Percentiles rank a stretch among this genome's conserved stretches.
Conservation (phyloP, 2,329 filamentous ascomycete genomes). For the Alternaria triticimaculans region DNA sequence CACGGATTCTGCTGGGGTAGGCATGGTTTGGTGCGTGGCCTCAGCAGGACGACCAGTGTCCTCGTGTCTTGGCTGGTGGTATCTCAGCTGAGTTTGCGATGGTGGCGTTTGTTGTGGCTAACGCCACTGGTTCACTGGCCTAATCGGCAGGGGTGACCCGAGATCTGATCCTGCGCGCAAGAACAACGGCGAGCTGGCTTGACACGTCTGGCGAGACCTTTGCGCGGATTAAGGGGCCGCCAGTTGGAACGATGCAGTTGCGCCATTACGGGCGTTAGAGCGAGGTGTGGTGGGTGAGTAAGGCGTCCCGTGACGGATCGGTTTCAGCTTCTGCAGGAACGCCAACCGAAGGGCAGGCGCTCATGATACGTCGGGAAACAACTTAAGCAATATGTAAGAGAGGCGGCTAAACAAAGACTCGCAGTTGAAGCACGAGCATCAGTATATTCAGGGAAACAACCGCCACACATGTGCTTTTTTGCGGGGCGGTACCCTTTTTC, state of each 20-base stretch:
- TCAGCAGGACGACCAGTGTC: constrained; percentile 32
- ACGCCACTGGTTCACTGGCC: constrained; percentile 14
- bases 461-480: constrained; percentile 11
- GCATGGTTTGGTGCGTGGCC: constrained; percentile 31
- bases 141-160: constrained; percentile 23
- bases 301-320: constrained; percentile 7
- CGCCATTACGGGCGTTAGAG: constrained; percentile 5
- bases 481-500: constrained; percentile 10
- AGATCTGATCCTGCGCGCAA: constrained; percentile 23
- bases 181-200: constrained; percentile 27
- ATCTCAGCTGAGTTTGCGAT: constrained; percentile 42
- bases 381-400: constrained; percentile 12
- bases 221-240: neutral
- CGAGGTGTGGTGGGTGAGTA: constrained; percentile 4
- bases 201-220: constrained; percentile 21
- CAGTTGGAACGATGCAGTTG: constrained; percentile 7
- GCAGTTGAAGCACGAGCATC: neutral
- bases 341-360: constrained; percentile 27
- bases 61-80: constrained; percentile 28
- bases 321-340: constrained; percentile 23
- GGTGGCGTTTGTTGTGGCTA: constrained; percentile 44
- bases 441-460: neutral
- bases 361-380: constrained; percentile 3
- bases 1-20: constrained; percentile 39
- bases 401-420: constrained; percentile 1